Evolutionary conservation across 176 grass and related monocot species (phyloP), one percentile per base, ranked within the genome.

Genomic region (Tuctoria greenei): DNA sequence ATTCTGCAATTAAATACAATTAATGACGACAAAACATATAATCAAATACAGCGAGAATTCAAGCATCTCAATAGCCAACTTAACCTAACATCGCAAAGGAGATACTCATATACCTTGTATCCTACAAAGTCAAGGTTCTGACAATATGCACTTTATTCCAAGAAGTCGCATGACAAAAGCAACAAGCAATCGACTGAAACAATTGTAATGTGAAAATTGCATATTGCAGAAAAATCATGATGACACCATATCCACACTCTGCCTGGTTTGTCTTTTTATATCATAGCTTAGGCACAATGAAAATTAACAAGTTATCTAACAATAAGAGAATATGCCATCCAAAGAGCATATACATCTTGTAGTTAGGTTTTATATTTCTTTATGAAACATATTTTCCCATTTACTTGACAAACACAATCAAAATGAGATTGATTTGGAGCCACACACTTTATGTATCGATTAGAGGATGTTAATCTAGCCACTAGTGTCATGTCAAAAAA

Each of bases 111-210:
- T 44, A 24, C 46, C 65, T 46, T 41, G 7, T 27, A 34, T 16
- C 40, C 36, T 42, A 74, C n/a, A 79, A 74, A 41, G 52, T 18
- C 25, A 5, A 74, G 52, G 62, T 60, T 80, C 21, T 41, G 10
- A 66, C 4, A 1, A 40, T 60, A 66, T 39, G 40, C 50, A 39
- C 9, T 35, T 11, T 8, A 39, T 54, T 38, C 18, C 16, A 71
- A 64, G 12, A 71, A 71, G 18, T 78, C 21, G 46, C 4, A 66
- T 4, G 18, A 2, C 20, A 4, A 23, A 24, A 38, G 21, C 10
- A 24, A 37, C 6, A 14, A 50, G 2, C 45, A 50, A 16, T 1
- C 4, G 57, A 73, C 2, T 16, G n/a, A 5, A 15, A 39, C 11
- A 27, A 13, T 20, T 26, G 11, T n/a, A 15, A 51, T 35, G 4